Percentiles rank a stretch among this genome's conserved stretches.
Conservation (phyloP, 2,329 filamentous ascomycete species). For the Sporothrix brunneoviolacea region DNA sequence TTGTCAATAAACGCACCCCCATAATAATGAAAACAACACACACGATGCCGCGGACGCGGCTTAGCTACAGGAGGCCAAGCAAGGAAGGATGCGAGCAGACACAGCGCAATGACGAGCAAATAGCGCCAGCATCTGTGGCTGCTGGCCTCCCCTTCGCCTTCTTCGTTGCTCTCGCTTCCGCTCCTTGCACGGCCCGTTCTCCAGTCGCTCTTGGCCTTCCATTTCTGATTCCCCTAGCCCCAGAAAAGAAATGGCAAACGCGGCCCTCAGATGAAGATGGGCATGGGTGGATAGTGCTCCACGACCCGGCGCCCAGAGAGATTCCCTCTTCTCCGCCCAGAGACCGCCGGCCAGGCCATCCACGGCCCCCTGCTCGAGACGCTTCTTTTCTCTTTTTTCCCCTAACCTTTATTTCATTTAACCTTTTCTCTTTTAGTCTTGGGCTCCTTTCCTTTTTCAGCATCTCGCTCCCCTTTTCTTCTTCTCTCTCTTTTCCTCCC, state of each 20-base stretch:
- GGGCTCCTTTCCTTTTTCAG: conserved; percentile 9
- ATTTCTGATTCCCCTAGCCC: background rate
- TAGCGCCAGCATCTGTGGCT: no score
- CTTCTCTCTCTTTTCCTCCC: conserved; percentile 1
- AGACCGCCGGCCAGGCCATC: no score
- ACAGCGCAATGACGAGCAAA: background rate
- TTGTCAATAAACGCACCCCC: conserved; percentile 8
- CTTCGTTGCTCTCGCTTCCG: no score
- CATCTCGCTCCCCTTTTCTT: conserved; percentile 1
- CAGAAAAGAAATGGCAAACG: background rate
- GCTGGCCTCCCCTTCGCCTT: no score
- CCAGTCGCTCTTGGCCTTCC: background rate
- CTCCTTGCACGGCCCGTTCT: background rate
- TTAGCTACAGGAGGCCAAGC: background rate
- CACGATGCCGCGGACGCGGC: background rate
- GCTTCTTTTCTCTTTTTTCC: no score
- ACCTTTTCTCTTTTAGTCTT: conserved; percentile 13
- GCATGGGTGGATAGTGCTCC: conserved; percentile 8
- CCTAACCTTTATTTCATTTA: conserved; percentile 9
- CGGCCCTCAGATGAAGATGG: conserved; percentile 3
- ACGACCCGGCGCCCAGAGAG: background rate
- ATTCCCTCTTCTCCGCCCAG: background rate
- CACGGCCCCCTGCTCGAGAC: background rate
- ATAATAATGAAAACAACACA: background rate
- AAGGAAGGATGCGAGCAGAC: conserved; percentile 1